Conservation (phyloP, 768 basidiomycete species). For the Xerocomus potaroensis region DNA sequence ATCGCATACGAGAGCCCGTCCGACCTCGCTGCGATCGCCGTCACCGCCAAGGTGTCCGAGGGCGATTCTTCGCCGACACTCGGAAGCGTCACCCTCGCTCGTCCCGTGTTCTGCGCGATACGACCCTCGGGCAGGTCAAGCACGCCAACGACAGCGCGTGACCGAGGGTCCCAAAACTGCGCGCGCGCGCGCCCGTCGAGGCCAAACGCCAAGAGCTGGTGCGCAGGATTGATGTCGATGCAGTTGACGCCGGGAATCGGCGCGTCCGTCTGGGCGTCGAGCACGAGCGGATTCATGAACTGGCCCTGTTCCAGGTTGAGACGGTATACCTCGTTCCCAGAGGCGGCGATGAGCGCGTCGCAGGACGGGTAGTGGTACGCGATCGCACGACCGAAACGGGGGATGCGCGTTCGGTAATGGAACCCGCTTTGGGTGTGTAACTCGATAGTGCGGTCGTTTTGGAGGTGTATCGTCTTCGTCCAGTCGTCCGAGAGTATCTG, state of each 20-base stretch:
- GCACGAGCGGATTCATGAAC: conserved; percentile 76
- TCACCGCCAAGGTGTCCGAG: conserved; percentile 49
- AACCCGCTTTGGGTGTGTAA: conserved; percentile 92
- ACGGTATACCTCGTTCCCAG: conserved; percentile 85
- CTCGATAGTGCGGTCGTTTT: conserved; percentile 92
- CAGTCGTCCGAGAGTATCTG: conserved; percentile 96
- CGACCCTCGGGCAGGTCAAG: conserved; percentile 56
- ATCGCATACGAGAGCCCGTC: conserved; percentile 94
- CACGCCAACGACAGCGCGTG: conserved; percentile 67
- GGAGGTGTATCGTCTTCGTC: conserved; percentile 97
- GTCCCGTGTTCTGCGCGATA: conserved; percentile 41
- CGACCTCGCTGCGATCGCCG: conserved; percentile 76
- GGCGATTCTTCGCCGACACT: conserved; percentile 34
- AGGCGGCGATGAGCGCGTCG: conserved; percentile 80
- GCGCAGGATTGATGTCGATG: conserved; percentile 89
- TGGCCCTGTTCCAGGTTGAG: conserved; percentile 95
- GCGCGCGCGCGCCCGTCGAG: conserved; percentile 82
- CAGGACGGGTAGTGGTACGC: conserved; percentile 94
- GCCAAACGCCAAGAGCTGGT: conserved; percentile 87
- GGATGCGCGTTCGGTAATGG: conserved; percentile 91
- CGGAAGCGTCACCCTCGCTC: conserved; percentile 25
- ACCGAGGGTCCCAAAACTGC: conserved; percentile 96
- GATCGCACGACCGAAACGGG: conserved; percentile 86
- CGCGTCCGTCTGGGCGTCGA: conserved; percentile 48
- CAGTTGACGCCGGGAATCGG: conserved; percentile 82